Percentiles rank a stretch among this genome's conserved stretches.
Conservation (phyloP, 441 rosid genomes). For the Pelargonium cotyledonis region DNA sequence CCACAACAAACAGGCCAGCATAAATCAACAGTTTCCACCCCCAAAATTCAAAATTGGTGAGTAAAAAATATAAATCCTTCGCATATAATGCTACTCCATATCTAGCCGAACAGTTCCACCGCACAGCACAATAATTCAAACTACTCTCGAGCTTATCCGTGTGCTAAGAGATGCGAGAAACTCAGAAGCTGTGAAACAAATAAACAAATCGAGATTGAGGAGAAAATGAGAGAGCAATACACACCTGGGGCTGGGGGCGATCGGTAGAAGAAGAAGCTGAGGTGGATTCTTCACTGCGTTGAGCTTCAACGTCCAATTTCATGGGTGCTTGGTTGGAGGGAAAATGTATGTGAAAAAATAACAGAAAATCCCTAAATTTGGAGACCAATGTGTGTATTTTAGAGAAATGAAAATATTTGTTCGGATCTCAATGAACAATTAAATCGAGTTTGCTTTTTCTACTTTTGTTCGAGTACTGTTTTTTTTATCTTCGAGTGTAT, state of each 20-base stretch:
- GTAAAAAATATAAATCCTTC: too few species aligned
- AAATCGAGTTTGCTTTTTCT: neutral
- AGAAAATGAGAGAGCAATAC: neutral
- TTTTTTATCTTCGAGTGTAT: neutral
- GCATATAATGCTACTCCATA: neutral
- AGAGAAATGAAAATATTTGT: neutral
- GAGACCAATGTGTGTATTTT: neutral
- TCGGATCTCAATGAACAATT: neutral
- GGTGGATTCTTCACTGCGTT: constrained; percentile 18
- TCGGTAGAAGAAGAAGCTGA: constrained; percentile 13
- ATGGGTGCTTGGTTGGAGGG: neutral
- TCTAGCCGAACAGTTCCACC: neutral
- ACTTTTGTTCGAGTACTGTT: neutral
- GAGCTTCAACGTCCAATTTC: constrained; percentile 19
- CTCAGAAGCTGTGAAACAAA: neutral
- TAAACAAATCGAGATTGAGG: neutral
- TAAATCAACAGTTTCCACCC: neutral
- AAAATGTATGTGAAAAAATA: neutral
- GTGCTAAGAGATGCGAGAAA: neutral
- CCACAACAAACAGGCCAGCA: neutral
- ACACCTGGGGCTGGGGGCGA: constrained; percentile 16
- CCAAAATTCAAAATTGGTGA: neutral
- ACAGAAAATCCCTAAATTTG: neutral
- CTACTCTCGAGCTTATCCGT: neutral
- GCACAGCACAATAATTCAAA: neutral